These are phyloP conservation scores for Aureobasidium sp. DNA, from an alignment of 2,329 filamentous ascomycete genomes.

Conservation along the genomic window DNA sequence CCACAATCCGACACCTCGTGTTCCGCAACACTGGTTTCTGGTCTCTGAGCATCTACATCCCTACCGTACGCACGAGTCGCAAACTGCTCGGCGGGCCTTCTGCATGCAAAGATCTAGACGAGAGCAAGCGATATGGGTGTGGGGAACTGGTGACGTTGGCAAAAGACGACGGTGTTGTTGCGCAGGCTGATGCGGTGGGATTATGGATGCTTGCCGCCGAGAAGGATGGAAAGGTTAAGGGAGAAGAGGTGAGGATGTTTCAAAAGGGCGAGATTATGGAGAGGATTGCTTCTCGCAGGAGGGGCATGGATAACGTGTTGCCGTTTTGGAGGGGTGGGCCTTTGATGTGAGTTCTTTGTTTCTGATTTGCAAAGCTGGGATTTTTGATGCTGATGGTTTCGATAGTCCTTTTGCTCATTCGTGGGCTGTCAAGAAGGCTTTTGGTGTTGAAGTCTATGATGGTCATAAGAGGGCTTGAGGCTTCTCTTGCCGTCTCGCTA, in stretches of 20 bases:
- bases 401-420: conserved; percentile 25
- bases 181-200: conserved; percentile 26
- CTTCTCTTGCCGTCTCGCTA: neutral
- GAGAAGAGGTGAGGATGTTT: conserved; percentile 28
- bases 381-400: conserved; percentile 3
- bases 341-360: conserved; percentile 21
- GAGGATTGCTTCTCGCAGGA: conserved; percentile 25
- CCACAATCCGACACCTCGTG: conserved; percentile 28
- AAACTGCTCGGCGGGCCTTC: conserved; percentile 25
- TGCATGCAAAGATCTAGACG: conserved; percentile 23
- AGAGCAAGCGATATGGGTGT: conserved; percentile 25
- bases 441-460: conserved; percentile 28
- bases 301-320: conserved; percentile 27
- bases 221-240: conserved; percentile 25
- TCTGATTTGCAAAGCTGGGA: neutral
- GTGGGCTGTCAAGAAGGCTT: conserved; percentile 28
- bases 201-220: conserved; percentile 30
- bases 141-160: conserved; percentile 25
- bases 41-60: conserved; percentile 30
- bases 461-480: conserved; percentile 23
- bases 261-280: conserved; percentile 27
- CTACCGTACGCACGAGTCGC: conserved; percentile 24
- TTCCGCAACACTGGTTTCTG: conserved; percentile 28
- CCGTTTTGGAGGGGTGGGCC: conserved; percentile 32
- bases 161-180: conserved; percentile 17